These are phyloP conservation scores for Cercospora nicotianae DNA, from an alignment of 2,329 filamentous ascomycete species.

Conservation along the genomic window DNA sequence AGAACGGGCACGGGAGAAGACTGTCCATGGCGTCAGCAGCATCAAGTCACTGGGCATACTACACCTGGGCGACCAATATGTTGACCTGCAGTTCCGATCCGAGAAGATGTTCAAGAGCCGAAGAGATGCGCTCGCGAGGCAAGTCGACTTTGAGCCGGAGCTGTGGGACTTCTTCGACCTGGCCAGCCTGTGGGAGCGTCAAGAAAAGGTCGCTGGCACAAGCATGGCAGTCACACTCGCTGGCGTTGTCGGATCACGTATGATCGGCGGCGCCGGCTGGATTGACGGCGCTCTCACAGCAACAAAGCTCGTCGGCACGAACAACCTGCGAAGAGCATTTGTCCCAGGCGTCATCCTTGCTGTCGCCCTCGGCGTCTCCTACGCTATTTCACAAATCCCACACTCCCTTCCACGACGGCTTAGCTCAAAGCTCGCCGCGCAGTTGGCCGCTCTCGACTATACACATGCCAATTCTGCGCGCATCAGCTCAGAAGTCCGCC, in stretches of 20 bases:
- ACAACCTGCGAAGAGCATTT: constrained; percentile 76
- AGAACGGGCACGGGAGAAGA: constrained; percentile 76
- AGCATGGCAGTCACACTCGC: constrained; percentile 92
- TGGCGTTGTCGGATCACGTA: constrained; percentile 76
- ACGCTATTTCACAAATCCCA: constrained; percentile 83
- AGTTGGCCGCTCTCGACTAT: constrained; percentile 83
- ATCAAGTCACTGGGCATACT: constrained; percentile 87
- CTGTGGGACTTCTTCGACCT: constrained; percentile 92
- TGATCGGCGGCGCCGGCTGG: constrained; percentile 84
- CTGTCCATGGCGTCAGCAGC: constrained; percentile 75
- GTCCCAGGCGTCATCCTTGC: constrained; percentile 76
- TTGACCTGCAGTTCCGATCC: constrained; percentile 81
- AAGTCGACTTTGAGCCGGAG: constrained; percentile 85
- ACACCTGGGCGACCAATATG: constrained; percentile 84
- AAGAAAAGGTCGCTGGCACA: constrained; percentile 92
- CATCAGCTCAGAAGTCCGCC: constrained; percentile 81
- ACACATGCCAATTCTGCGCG: constrained; percentile 83
- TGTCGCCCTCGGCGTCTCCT: constrained; percentile 72
- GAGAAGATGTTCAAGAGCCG: constrained; percentile 93
- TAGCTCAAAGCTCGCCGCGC: constrained; percentile 76
- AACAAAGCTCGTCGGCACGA: constrained; percentile 75
- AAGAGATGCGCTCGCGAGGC: constrained; percentile 75
- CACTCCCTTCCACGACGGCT: constrained; percentile 84
- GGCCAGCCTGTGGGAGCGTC: constrained; percentile 75
- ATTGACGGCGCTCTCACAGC: constrained; percentile 82